Base-by-base conservation (phyloP, 345 rosid species). In the Acer campestre region DNA sequence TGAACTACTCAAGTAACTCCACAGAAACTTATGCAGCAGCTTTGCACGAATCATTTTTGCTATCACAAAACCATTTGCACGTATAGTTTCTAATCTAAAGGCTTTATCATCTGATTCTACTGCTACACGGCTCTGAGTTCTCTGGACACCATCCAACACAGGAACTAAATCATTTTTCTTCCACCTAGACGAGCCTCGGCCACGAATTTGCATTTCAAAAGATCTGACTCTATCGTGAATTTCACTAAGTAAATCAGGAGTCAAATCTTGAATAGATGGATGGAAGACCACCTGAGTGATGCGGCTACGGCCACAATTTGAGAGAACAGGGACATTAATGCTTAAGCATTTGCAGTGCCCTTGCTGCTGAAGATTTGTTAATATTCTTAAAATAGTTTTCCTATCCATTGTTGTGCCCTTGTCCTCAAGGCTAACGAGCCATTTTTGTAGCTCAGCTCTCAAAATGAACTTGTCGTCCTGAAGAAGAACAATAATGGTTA, bases 31-130 rank as follows among this genome's bases (percentile, higher is more conserved):
- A 84, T 95, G 99, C 46, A 94, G 83, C 80, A 95, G 86, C 80
- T 91, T 94, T 64, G 93, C 92, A 20, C 98, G 96, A 68, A 91
- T 91, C 98, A 95, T 94, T 88, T 95, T 95, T 79, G 98, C 91
- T 81, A 90, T 78, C 72, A 95, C 94, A 86, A 93, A 93, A 74
- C 99, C 99, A 85, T 93, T 95, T 76, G 96, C 88, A 68, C 94
- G 95, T 94, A 93, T 93, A 61, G 93, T 90, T 81, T 90, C 98
- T 58, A 88, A 84, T 81, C 81, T 87, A 81, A 75, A 77, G 78
- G 86, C 82, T 77, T 84, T 82, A 9, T 77, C 84, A 72, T 92
- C 91, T 75, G 90, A 83, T 84, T 70, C 77, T 44, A 76, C 82
- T 84, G 68, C 77, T 44, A 76, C 82, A 79, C 70, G 83, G 51